Percentiles rank a stretch among this genome's conserved stretches.
Conservation (phyloP, 169 alveolate species). For the Plasmodium vivax region DNA sequence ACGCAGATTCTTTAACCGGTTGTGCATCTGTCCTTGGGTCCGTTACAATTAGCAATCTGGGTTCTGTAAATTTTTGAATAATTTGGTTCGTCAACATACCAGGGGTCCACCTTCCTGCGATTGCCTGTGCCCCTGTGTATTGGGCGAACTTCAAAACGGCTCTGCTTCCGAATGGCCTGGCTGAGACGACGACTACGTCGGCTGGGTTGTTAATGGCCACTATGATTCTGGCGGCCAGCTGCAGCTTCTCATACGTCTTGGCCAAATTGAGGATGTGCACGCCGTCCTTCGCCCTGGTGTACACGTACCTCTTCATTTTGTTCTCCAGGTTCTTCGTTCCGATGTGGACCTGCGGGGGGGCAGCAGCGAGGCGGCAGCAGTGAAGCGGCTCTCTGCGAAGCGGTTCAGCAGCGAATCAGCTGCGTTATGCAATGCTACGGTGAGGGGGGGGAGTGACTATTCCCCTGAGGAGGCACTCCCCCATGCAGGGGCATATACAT, state of each 20-base stretch:
- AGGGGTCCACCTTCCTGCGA: conserved; percentile 99
- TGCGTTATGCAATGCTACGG: neutral
- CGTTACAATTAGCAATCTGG: conserved; percentile 97
- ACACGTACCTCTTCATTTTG: conserved; percentile 97
- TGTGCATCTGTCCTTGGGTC: conserved; percentile 99
- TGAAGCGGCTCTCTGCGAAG: neutral
- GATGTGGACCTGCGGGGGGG: conserved; percentile 90
- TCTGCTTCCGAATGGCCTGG: conserved; percentile 97
- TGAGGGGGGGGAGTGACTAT: neutral
- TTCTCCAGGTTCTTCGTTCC: conserved; percentile 98
- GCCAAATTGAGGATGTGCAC: conserved; percentile 96
- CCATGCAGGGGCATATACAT: neutral
- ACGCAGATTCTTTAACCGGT: conserved; percentile 96
- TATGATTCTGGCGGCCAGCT: conserved; percentile 98
- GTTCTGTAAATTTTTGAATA: conserved; percentile 97
- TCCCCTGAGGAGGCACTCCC: neutral
- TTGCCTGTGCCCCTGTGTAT: conserved; percentile 96
- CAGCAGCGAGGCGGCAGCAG: neutral
- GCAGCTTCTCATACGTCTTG: conserved; percentile 98
- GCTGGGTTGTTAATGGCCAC: conserved; percentile 98
- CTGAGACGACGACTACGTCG: conserved; percentile 98
- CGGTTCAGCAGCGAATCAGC: neutral
- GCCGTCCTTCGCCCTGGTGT: conserved; percentile 97
- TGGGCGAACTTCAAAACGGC: conserved; percentile 98
- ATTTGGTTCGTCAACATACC: conserved; percentile 99